Percentiles rank a stretch among this genome's conserved stretches.
These are phyloP conservation scores for Leccinum laetum DNA, from an alignment of 1,284 basidiomycete genomes.

Conservation along the genomic window DNA sequence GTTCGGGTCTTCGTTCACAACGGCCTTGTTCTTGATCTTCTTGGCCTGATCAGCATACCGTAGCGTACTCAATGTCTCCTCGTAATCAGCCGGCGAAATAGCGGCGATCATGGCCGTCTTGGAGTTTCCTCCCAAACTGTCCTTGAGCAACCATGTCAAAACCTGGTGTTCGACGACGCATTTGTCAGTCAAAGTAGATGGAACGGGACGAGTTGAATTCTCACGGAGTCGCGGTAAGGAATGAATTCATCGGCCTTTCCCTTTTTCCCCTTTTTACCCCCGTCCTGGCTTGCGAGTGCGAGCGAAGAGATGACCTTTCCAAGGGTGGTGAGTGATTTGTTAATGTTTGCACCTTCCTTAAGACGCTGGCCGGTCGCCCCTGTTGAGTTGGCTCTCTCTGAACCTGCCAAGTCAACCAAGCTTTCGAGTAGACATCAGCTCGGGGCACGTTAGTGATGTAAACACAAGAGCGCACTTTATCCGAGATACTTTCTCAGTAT, in stretches of 20 bases:
- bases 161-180: constrained; percentile 49
- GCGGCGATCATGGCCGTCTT: constrained; percentile 99
- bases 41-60: constrained; percentile 99
- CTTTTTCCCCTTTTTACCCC: constrained; percentile 79
- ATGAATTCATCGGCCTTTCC: constrained; percentile 87
- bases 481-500: constrained; percentile 95
- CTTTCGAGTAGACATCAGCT: constrained; percentile 37
- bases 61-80: constrained; percentile 94
- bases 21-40: constrained; percentile 99
- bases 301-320: constrained; percentile 97
- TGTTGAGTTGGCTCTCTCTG: constrained; percentile 94
- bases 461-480: constrained; percentile 64
- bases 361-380: constrained; percentile 94
- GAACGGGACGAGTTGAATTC: constrained; percentile 23
- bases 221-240: constrained; percentile 91
- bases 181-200: constrained; percentile 7
- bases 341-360: constrained; percentile 98
- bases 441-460: background rate
- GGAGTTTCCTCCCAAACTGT: constrained; percentile 94
- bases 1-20: constrained; percentile 99
- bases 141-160: constrained; percentile 97
- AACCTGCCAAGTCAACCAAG: constrained; percentile 95
- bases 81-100: constrained; percentile 97
- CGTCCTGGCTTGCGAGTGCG: constrained; percentile 72
- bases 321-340: constrained; percentile 95